Evolutionary conservation across 2,329 filamentous ascomycete species (phyloP), one percentile per base, ranked within the genome.

Genomic region (Hymenoscyphus fraxineus): DNA sequence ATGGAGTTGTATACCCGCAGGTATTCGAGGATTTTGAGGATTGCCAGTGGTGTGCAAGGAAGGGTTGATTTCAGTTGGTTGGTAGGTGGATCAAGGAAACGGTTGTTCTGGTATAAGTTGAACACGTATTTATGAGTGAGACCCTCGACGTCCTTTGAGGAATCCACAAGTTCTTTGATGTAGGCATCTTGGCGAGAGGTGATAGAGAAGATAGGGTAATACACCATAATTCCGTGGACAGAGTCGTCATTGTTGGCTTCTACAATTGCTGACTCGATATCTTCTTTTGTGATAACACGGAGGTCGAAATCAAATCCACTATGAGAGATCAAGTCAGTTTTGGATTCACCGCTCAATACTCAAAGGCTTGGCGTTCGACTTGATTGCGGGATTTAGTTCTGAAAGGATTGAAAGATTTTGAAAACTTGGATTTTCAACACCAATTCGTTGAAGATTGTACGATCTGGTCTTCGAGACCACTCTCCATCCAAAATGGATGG

Each of bases 21-120:
- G 77, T 97, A 88, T 80, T 99, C 95, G 66, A 99, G 84, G 70
- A 98, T 96, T 83, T 99, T 99, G 81, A 98, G 91, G 66, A 97
- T 90, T 32, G 95, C 95, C 31, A 99, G 85, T 16, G 95, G 95
- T 2, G 95, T 99, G 82, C 95, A 99, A 5, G 95, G 95, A 61
- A 99, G 81, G 70, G 98, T 92, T 59, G 90, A 96, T 81, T 99
- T 98, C 77, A 92, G 91, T 65, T 81, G 83, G 77, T 92, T 91
- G 55, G 83, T 78, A 4, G 89, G 89, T 31, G 88, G 81, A 78
- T 99, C 95, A 64, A 99, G 83, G 81, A 93, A 98, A 69, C 95
- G 92, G 73, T 96, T 87, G 80, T 99, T 99, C 82, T 97, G 91
- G 80, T 98, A 99, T 93, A 99, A 97, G 84, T 99, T 99, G 85